A percentile compares a stretch with the other conserved stretches of the same genome.
These are phyloP conservation scores for Mycena polygramma DNA, from an alignment of 768 basidiomycete species.

Conservation along the genomic window DNA sequence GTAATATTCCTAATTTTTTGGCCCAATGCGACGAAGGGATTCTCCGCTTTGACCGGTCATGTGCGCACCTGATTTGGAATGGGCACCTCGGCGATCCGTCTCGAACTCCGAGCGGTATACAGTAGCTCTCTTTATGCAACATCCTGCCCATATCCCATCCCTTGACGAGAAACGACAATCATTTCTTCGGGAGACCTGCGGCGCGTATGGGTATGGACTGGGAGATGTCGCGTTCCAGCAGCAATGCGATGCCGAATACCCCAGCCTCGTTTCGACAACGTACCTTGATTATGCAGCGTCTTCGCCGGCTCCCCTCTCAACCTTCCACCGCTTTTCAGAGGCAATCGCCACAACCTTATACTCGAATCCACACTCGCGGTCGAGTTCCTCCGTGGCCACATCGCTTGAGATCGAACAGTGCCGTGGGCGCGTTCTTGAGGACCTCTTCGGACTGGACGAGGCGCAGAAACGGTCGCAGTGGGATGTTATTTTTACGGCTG, in stretches of 20 bases:
- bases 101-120: neutral
- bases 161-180: conserved; percentile 22
- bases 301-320: conserved; percentile 27
- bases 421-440: conserved; percentile 31
- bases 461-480: conserved; percentile 59
- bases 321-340: conserved; percentile 25
- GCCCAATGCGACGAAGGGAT: neutral
- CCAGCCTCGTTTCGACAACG: conserved; percentile 27
- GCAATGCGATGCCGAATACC: conserved; percentile 25
- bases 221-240: conserved; percentile 22
- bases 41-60: conserved; percentile 13
- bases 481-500: conserved; percentile 69
- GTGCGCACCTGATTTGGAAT: neutral
- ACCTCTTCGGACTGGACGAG: conserved; percentile 33
- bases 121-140: conserved; percentile 11
- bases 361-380: conserved; percentile 38
- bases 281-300: conserved; percentile 39
- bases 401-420: conserved; percentile 36
- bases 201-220: conserved; percentile 33
- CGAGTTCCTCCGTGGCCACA: conserved; percentile 31
- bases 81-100: neutral
- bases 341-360: conserved; percentile 28
- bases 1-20: neutral
- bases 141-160: conserved; percentile 23
- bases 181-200: conserved; percentile 22